Base-by-base conservation (phyloP, 441 rosid genomes). In the Croton setiger region DNA sequence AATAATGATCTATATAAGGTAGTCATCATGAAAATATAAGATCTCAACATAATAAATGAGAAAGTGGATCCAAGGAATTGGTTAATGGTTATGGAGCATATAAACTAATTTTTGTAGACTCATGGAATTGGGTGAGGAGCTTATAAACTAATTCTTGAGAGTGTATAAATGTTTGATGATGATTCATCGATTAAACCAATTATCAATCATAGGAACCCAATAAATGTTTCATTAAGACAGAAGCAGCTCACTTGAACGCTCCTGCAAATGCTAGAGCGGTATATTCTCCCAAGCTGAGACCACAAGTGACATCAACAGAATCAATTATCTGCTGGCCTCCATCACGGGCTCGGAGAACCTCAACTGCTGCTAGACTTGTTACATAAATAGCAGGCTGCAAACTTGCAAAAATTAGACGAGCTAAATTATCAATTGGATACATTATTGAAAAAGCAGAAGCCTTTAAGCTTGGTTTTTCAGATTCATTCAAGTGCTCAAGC, bases 351-450 rank as follows among this genome's bases (percentile, higher is more conserved):
- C 97, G 92, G 31, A 92, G 89, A 69, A 95, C 76, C 75, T 92
- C 99, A 55, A 95, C 97, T 13, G 99, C 98, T 52, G 99, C 98
- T 73, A 95, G 82, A 80, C 99, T 92, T 58, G 99, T 91, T 79
- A 95, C 98, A 80, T 92, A 95, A 71, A 95, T 95, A 80, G 97
- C 99, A 72, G 99, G 99, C 99, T 95, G 92, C 58, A 71, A 61
- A 63, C 14, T 75, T 39, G 52, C 14, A 76, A 64, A 44, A 27
- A 60, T 62, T 44, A 63, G 66, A 67, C 36, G 56, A 56, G 47
- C 17, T 36, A 56, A 21, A 78, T 48, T 11, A 49, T 13, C 54
- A 41, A 70, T 2, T 27, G 51, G 1, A 60, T 68, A 63, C 39
- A 18, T 33, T 59, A 53, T 21, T 18, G 10, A 15, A 41, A 62